Percentiles rank a stretch among this genome's conserved stretches.
Conservation (phyloP, 805 yeast species). For the Metschnikowia lochheadii region DNA sequence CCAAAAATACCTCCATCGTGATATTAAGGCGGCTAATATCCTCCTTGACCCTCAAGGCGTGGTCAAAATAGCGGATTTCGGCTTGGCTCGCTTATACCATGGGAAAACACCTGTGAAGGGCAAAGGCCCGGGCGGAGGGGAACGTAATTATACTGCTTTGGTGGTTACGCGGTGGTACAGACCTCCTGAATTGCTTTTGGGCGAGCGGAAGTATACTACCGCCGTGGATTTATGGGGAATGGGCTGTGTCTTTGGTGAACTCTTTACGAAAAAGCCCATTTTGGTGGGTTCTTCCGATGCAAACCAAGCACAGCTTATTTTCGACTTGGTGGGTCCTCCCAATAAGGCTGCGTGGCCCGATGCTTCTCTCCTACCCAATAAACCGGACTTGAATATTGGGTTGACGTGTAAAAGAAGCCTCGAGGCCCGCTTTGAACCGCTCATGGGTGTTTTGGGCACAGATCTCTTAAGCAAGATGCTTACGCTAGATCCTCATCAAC, state of each 20-base stretch:
- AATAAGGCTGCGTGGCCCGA: constrained; percentile 56
- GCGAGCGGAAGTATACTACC: constrained; percentile 82
- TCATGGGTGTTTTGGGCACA: constrained; percentile 46
- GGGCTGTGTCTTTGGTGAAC: constrained; percentile 93
- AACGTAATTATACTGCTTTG: constrained; percentile 49
- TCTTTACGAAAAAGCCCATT: constrained; percentile 77
- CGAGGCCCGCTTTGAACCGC: constrained; percentile 43
- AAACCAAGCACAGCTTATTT: constrained; percentile 82
- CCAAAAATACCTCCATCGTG: constrained; percentile 66
- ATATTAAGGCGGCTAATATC: constrained; percentile 94
- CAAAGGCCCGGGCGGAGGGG: constrained; percentile 57
- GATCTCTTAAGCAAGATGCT: constrained; percentile 59
- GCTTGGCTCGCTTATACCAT: constrained; percentile 74
- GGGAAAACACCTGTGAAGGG: constrained; percentile 56
- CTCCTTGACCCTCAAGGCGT: constrained; percentile 71
- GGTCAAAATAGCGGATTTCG: constrained; percentile 92
- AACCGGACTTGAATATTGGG: constrained; percentile 41
- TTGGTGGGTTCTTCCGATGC: constrained; percentile 80
- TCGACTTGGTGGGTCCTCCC: constrained; percentile 81
- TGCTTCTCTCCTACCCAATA: constrained; percentile 54
- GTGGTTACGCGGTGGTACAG: constrained; percentile 98
- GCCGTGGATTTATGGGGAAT: constrained; percentile 98
- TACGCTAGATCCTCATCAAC: constrained; percentile 61
- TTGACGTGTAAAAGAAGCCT: constrained; percentile 46
- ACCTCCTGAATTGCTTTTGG: constrained; percentile 88